Evolutionary conservation across 139 green algal species (phyloP), one percentile per base, ranked within the genome.

Genomic region (Chlorella vulgaris): DNA sequence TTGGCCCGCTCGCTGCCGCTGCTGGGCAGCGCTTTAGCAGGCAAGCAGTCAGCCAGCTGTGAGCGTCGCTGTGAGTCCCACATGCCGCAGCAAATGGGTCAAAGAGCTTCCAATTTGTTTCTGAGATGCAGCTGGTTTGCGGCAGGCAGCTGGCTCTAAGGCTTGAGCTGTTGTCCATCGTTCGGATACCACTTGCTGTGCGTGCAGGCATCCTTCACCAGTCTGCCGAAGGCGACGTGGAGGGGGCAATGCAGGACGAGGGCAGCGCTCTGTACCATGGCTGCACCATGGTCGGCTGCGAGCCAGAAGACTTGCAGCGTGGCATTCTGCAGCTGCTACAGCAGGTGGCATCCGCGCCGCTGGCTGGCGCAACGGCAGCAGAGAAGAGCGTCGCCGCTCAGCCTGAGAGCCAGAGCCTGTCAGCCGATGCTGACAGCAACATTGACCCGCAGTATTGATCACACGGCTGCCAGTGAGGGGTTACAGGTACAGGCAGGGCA

Each of bases 1-100:
- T 36, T 79, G 53, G 73, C 18, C 29, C 73, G 73, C 1, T 50
- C 73, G 6, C 51, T 68, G 73, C 73, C 73, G 35, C 73, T 79
- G 35, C 58, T 79, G 7, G 10, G 43, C 53, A 50, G 68, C 22
- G n/a, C 73, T 10, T 53, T 79, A 26, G 73, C 73, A 19, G 73
- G 73, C 50, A 22, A 35, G 70, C 29, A 3, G 29, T 10, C 24
- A 22, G 22, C 2, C 1, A 7, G 7, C 39, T 5, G 8, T 10
- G 38, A 36, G 38, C 4, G 19, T 26, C 22, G 66, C 38, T 6
- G 39, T 2, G 5, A n/a, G n/a, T n/a, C n/a, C n/a, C n/a, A n/a
- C n/a, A n/a, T n/a, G n/a, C n/a, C 24, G 60, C 7, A 67, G 60
- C 60, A 31, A 31, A n/a, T n/a, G n/a, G n/a, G n/a, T n/a, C n/a